phyloP scores from a whole-genome alignment of 2,329 filamentous ascomycete genomes.

The Fusarium fujikuroi region DNA sequence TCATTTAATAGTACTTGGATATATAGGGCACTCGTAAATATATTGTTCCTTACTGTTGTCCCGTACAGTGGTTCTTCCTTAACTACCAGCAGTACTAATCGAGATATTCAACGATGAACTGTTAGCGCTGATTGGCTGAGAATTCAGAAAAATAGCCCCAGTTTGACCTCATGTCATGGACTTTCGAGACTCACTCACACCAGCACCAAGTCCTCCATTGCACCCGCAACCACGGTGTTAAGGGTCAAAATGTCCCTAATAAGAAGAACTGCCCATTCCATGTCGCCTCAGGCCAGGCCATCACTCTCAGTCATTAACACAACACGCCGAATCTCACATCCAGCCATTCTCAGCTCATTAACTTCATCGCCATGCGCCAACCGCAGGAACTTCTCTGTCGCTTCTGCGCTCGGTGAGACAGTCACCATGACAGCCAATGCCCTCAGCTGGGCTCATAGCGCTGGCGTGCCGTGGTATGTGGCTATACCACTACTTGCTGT shows the following conservation, averaged over 20 bases:
- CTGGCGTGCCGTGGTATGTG: conserved; percentile 64
- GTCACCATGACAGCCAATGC: conserved; percentile 55
- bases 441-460: conserved; percentile 57
- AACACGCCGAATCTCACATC: conserved; percentile 7
- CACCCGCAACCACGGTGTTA: conserved; percentile 3
- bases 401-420: conserved; percentile 46
- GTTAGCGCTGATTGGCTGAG: conserved; percentile 25
- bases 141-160: neutral
- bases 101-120: neutral
- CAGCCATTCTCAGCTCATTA: conserved; percentile 6
- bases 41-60: neutral
- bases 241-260: conserved; percentile 37
- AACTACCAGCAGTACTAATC: too few species aligned
- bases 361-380: conserved; percentile 10
- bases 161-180: conserved; percentile 25
- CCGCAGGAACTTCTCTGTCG: conserved; percentile 50
- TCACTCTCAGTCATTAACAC: conserved; percentile 7
- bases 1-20: accelerated
- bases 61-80: neutral
- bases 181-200: conserved; percentile 6
- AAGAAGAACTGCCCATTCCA: conserved; percentile 9
- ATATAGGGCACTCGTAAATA: neutral
- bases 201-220: conserved; percentile 6
- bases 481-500: conserved; percentile 64
- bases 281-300: conserved; percentile 24